Conservation (phyloP, 257 asterid genomes). For the Voacanga thouarsii region DNA sequence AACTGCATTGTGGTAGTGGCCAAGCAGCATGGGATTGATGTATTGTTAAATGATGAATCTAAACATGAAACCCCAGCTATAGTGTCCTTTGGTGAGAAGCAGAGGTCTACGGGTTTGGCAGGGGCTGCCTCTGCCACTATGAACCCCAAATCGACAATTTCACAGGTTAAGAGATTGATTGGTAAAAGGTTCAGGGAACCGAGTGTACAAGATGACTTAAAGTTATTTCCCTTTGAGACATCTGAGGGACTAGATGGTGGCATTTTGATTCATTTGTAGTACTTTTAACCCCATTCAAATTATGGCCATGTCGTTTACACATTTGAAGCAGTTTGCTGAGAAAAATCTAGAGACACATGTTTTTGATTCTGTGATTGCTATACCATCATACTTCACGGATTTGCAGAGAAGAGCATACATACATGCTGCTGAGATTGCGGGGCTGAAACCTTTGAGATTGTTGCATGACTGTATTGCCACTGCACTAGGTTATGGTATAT, state of each 20-base stretch:
- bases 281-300: slow-evolving; percentile 71
- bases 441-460: too few relatives aligned
- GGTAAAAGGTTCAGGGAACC: slow-evolving; percentile 66
- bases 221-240: too few relatives aligned
- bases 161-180: too few relatives aligned
- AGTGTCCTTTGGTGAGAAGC: slow-evolving; percentile 92
- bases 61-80: slow-evolving; percentile 80
- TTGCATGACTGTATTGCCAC: slow-evolving; percentile 92
- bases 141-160: too few relatives aligned
- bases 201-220: slow-evolving; percentile 67
- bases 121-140: too few relatives aligned
- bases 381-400: slow-evolving; percentile 81
- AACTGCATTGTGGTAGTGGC: slow-evolving; percentile 84
- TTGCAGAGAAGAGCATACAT: slow-evolving; percentile 79
- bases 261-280: slow-evolving; percentile 54
- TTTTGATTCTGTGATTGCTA: slow-evolving; percentile 69
- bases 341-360: slow-evolving; percentile 43
- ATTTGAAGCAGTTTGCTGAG: slow-evolving; percentile 67
- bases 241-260: slow-evolving; percentile 77
- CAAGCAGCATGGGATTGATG: slow-evolving; percentile 68
- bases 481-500: slow-evolving; percentile 86
- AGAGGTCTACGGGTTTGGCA: too few relatives aligned
- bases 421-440: slow-evolving; percentile 85
- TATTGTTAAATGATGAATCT: too few relatives aligned
- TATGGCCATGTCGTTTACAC: slow-evolving; percentile 74